phyloP scores from a whole-genome alignment of 2,329 filamentous ascomycete genomes.

The Paradendryphiella salina region DNA sequence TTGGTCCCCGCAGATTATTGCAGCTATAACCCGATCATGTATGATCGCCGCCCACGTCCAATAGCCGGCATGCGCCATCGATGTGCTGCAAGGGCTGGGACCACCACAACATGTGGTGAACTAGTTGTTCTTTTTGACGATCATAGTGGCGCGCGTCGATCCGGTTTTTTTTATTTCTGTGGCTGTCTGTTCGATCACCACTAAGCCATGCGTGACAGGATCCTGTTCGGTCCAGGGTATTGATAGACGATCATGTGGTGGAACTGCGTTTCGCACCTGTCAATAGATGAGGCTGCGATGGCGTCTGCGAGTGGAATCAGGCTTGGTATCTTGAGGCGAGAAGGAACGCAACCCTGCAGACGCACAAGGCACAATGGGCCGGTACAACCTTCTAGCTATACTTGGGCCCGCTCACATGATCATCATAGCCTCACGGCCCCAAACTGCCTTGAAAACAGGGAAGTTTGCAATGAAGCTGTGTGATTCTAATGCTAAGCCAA shows the following conservation, averaged over 20 bases:
- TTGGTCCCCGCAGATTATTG: slow-evolving; percentile 11
- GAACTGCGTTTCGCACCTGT: slow-evolving; percentile 6
- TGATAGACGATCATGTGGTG: background rate
- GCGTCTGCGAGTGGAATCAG: slow-evolving; percentile 6
- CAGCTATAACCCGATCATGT: slow-evolving; percentile 19
- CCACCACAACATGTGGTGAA: slow-evolving; percentile 13
- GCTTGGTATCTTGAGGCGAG: slow-evolving; percentile 20
- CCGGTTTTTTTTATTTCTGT: slow-evolving; percentile 13
- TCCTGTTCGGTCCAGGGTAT: slow-evolving; percentile 8
- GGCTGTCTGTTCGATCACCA: slow-evolving; percentile 11
- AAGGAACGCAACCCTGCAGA: slow-evolving; percentile 15
- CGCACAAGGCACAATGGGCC: slow-evolving; percentile 4
- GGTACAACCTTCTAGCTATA: slow-evolving; percentile 6
- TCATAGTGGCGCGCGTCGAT: slow-evolving; percentile 15
- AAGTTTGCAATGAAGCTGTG: slow-evolving; percentile 19
- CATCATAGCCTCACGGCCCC: slow-evolving; percentile 1
- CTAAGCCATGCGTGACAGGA: slow-evolving; percentile 2
- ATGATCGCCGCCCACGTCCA: slow-evolving; percentile 22
- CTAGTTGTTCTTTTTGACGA: slow-evolving; percentile 6
- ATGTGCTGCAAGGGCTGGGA: slow-evolving; percentile 15
- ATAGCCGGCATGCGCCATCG: slow-evolving; percentile 13
- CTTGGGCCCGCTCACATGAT: slow-evolving; percentile 2
- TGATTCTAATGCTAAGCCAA: slow-evolving; percentile 23
- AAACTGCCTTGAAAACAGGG: background rate
- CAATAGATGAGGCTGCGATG: slow-evolving; percentile 21